A percentile compares a stretch with the other conserved stretches of the same genome.
Conservation (phyloP, 2,329 filamentous ascomycete genomes). For the Apiospora rasikravindrae region DNA sequence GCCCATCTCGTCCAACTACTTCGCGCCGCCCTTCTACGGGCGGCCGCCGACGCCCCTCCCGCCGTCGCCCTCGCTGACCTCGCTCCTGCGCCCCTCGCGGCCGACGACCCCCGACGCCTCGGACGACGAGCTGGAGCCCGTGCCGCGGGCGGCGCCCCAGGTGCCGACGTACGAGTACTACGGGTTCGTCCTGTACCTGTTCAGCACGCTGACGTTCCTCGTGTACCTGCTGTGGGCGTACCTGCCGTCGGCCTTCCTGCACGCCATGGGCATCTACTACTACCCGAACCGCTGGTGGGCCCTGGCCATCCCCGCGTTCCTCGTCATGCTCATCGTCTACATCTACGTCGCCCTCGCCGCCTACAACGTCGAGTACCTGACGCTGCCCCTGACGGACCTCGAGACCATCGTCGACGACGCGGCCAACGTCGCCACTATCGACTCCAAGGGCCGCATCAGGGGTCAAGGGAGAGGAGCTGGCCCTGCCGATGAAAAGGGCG, state of each 20-base stretch:
- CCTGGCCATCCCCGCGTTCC: constrained; percentile 85
- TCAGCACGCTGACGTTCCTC: constrained; percentile 81
- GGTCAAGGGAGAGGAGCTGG: constrained; percentile 37
- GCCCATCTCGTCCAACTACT: constrained; percentile 59
- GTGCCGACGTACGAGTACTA: constrained; percentile 99
- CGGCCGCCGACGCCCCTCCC: constrained; percentile 93
- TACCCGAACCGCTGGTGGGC: constrained; percentile 99
- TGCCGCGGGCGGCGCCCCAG: constrained; percentile 86
- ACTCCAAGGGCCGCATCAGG: constrained; percentile 51
- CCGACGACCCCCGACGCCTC: constrained; percentile 92
- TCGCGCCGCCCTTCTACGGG: constrained; percentile 91
- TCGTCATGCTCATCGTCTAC: constrained; percentile 87
- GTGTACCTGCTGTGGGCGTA: constrained; percentile 82
- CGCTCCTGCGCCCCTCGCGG: constrained; percentile 86
- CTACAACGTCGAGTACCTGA: constrained; percentile 91
- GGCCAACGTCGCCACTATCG: constrained; percentile 83
- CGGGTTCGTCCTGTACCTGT: constrained; percentile 94
- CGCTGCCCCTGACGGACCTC: constrained; percentile 76
- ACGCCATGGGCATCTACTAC: constrained; percentile 92
- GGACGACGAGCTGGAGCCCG: constrained; percentile 79
- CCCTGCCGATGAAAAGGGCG: constrained; percentile 36
- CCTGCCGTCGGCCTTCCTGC: constrained; percentile 87
- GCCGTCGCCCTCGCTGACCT: constrained; percentile 90
- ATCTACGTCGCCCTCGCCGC: constrained; percentile 91
- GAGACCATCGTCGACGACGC: constrained; percentile 94